These are phyloP conservation scores for Monosporascus ibericus DNA, from an alignment of 2,329 filamentous ascomycete species.

Conservation along the genomic window DNA sequence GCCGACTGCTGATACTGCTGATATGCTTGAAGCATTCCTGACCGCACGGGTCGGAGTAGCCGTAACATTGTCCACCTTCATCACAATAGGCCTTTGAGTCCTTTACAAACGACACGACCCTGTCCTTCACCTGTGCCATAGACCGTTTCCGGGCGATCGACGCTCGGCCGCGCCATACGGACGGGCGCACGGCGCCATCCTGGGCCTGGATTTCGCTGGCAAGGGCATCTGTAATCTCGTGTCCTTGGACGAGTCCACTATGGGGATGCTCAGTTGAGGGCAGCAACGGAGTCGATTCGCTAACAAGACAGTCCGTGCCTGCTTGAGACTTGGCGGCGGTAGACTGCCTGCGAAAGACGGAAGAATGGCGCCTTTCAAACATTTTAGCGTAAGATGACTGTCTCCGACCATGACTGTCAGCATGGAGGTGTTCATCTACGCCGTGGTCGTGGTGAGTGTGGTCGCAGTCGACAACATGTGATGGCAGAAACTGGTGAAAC, in stretches of 20 bases:
- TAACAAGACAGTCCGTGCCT: conserved; percentile 14
- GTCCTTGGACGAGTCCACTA: conserved; percentile 14
- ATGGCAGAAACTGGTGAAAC: conserved; percentile 68
- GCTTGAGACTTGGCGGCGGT: conserved; percentile 6
- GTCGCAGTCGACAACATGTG: conserved; percentile 75
- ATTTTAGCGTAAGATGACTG: conserved; percentile 19
- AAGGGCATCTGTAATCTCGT: conserved; percentile 23
- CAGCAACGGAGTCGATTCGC: conserved; percentile 47
- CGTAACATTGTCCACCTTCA: conserved; percentile 54
- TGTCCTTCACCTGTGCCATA: conserved; percentile 46
- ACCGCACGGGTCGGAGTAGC: conserved; percentile 59
- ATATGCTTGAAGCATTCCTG: conserved; percentile 60
- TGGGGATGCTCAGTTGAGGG: conserved; percentile 18
- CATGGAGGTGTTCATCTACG: conserved; percentile 20
- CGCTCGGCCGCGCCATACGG: conserved; percentile 17
- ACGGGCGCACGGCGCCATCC: conserved; percentile 1
- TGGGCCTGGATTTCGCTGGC: conserved; percentile 13
- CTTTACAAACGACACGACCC: conserved; percentile 59
- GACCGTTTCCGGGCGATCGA: conserved; percentile 41
- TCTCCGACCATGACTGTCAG: conserved; percentile 15
- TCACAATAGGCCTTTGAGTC: conserved; percentile 60
- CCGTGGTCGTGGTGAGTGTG: conserved; percentile 59
- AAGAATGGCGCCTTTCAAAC: conserved; percentile 11
- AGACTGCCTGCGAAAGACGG: conserved; percentile 5
- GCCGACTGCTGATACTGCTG: conserved; percentile 33